Evolutionary conservation across 495 filamentous ascomycete genomes (phyloP), one percentile per base, ranked within the genome.

Genomic region (Aspergillus incahuasiensis): DNA sequence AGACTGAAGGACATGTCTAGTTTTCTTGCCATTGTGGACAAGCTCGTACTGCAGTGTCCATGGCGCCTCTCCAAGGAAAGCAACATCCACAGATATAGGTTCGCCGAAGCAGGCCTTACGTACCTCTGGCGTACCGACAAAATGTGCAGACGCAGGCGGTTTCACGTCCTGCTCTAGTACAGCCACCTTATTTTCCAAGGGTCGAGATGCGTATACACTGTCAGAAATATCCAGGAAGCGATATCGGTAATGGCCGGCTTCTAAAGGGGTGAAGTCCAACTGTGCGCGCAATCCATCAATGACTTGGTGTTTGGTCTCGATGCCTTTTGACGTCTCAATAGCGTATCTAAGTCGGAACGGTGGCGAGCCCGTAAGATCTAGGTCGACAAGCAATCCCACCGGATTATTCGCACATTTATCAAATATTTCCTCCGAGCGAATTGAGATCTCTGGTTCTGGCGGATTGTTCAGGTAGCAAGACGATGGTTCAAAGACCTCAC

Each of bases 331-430:
- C 57, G 74, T 75, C 43, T 86, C 81, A 42, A 89, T 75, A 24
- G 82, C 82, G 63, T 96, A 97, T 3, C 73, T 71, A 21, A 98
- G 74, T 7, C 75, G 71, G 72, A 97, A 98, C 5, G 91, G 91
- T 49, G 94, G 94, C 0, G 91, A 95, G 30, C 94, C 94, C 20
- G 89, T 85, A 40, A 98, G 71, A 58, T 96, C 89, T 41, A 97
- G 72, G 61, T 91, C 88, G 20, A 98, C 89, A 11, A 85, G 79
- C 35, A 97, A 77, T 20, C 94, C 94, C 58, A 98, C 87, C 0
- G 92, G 89, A 62, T 89, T 95, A 46, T 91, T 89, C 38, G 91
- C 92, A 69, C 94, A 98, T 61, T 92, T 95, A 65, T 97, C 94
- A 38, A 86, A 86, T 30, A 97, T 89, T 60, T 90, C 86, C 60